phyloP scores from a whole-genome alignment of 106 monocot species.

The Iris macrosiphon region DNA sequence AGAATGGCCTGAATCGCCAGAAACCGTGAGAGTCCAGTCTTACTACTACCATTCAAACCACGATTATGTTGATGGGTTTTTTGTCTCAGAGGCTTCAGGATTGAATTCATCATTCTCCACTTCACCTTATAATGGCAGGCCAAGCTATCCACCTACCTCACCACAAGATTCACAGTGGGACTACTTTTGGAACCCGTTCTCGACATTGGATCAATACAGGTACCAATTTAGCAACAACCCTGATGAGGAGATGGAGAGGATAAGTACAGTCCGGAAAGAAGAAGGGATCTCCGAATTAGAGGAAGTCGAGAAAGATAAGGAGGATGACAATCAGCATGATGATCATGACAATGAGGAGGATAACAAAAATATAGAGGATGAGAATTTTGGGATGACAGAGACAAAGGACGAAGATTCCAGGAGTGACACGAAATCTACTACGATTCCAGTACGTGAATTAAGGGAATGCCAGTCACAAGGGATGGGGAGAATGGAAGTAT shows the following conservation, averaged over 20 bases:
- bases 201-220: constrained; percentile 32
- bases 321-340: constrained; percentile 3
- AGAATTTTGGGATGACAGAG: constrained; percentile 8
- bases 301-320: constrained; percentile 23
- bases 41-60: constrained; percentile 34
- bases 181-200: constrained; percentile 75
- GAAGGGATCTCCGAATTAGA: constrained; percentile 84
- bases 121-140: constrained; percentile 21
- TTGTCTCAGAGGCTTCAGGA: constrained; percentile 30
- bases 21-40: constrained; percentile 37
- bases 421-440: constrained; percentile 2
- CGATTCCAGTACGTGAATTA: constrained; percentile 13
- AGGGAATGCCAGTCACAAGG: constrained; percentile 26
- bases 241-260: constrained; percentile 42
- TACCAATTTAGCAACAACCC: constrained; percentile 20
- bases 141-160: constrained; percentile 42
- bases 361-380: neutral
- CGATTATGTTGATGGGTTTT: constrained; percentile 34
- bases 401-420: constrained; percentile 1
- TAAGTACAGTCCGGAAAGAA: constrained; percentile 45
- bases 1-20: constrained; percentile 44
- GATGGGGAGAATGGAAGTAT: constrained; percentile 10
- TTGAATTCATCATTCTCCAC: constrained; percentile 27
- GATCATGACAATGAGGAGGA: constrained; percentile 12
- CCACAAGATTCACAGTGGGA: constrained; percentile 58